Evolutionary conservation across 345 rosid species (phyloP).

Genomic region (Microthlaspi erraticum): DNA sequence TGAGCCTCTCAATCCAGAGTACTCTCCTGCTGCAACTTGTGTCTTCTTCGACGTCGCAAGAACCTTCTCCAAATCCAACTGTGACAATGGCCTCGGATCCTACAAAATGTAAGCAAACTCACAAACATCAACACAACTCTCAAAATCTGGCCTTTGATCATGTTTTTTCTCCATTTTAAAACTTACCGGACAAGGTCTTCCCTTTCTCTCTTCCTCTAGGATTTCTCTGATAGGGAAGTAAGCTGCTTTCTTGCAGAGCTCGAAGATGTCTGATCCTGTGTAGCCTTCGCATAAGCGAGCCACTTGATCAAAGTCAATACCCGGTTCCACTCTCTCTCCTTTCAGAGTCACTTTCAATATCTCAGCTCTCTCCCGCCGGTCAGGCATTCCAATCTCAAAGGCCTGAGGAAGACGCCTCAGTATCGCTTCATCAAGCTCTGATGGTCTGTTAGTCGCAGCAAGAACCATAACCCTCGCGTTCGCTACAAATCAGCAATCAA

Average conservation of each 20-base stretch:
- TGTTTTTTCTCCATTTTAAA: not conserved
- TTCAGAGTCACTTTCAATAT: slow-evolving; percentile 85
- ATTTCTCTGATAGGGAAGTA: slow-evolving; percentile 87
- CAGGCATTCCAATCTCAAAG: slow-evolving; percentile 96
- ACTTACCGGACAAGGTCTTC: slow-evolving; percentile 67
- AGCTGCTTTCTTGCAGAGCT: slow-evolving; percentile 97
- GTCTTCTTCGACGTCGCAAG: slow-evolving; percentile 74
- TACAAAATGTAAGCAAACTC: slow-evolving; percentile 37
- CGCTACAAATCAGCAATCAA: slow-evolving; percentile 52
- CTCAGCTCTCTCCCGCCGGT: slow-evolving; percentile 65
- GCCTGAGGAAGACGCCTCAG: slow-evolving; percentile 94
- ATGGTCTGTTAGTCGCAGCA: slow-evolving; percentile 97
- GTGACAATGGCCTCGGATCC: slow-evolving; percentile 80
- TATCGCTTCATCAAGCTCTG: slow-evolving; percentile 98
- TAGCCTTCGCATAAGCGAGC: slow-evolving; percentile 82
- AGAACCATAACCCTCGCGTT: slow-evolving; percentile 97
- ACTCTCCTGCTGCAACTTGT: slow-evolving; percentile 75
- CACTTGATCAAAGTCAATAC: slow-evolving; percentile 67
- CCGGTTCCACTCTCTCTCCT: slow-evolving; percentile 72
- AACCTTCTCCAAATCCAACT: slow-evolving; percentile 73
- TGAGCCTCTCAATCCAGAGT: slow-evolving; percentile 53
- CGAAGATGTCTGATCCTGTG: slow-evolving; percentile 94
- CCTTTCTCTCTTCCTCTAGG: slow-evolving; percentile 82
- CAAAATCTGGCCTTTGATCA: not conserved
- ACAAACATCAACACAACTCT: slow-evolving; percentile 26